Percentiles rank a stretch among this genome's conserved stretches.
These are phyloP conservation scores for Fusarium longipes DNA, from an alignment of 2,329 filamentous ascomycete species.

Conservation along the genomic window DNA sequence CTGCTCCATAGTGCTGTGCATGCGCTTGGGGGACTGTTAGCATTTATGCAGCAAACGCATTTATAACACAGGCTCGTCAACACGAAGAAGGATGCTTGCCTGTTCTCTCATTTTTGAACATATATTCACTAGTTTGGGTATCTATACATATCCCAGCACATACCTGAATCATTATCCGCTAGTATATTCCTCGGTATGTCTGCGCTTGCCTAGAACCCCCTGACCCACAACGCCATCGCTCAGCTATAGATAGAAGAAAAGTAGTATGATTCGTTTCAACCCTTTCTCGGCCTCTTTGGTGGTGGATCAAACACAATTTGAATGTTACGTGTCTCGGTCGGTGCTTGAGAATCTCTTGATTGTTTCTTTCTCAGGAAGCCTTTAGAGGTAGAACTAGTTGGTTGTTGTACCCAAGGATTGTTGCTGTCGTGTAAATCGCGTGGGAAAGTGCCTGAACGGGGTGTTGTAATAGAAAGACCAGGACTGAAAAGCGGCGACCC, in stretches of 20 bases:
- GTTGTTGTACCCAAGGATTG: slow-evolving; percentile 38
- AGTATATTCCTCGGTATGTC: neutral
- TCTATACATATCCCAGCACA: neutral
- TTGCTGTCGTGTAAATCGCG: slow-evolving; percentile 25
- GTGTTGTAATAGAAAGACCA: slow-evolving; percentile 38
- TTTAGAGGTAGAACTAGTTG: slow-evolving; percentile 5
- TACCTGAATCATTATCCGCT: neutral
- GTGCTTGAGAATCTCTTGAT: slow-evolving; percentile 46
- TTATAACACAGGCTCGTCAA: too few species aligned
- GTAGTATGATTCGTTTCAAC: neutral
- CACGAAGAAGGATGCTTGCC: too few species aligned
- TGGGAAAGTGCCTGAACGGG: slow-evolving; percentile 26
- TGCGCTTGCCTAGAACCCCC: neutral
- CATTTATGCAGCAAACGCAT: too few species aligned
- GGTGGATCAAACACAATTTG: slow-evolving; percentile 56
- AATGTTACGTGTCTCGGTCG: slow-evolving; percentile 52
- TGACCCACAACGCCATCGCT: slow-evolving; percentile 16
- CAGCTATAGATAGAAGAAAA: neutral
- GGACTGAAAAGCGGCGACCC: slow-evolving; percentile 42
- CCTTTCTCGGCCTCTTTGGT: slow-evolving; percentile 43
- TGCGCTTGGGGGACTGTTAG: too few species aligned
- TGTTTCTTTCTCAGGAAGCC: slow-evolving; percentile 39
- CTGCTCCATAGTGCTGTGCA: too few species aligned
- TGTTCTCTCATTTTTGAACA: too few species aligned
- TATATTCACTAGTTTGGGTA: too few species aligned